A percentile compares a stretch with the other conserved stretches of the same genome.
Conservation (phyloP, 2,329 filamentous ascomycete genomes). For the Penicillium sp. region DNA sequence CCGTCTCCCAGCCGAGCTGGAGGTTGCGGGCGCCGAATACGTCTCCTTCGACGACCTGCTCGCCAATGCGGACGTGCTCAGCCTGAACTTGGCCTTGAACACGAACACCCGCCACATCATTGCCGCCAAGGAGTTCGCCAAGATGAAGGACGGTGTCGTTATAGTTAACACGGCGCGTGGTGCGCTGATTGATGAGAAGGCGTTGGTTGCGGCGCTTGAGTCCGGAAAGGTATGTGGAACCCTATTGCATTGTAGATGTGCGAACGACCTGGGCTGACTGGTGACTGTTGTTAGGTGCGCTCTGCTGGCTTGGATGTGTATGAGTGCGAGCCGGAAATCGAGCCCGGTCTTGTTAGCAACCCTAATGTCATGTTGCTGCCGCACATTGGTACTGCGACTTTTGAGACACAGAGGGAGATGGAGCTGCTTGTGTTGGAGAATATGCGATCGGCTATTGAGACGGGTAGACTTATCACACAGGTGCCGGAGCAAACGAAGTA, state of each 20-base stretch:
- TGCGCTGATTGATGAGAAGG: conserved; percentile 47
- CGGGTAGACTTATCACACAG: conserved; percentile 56
- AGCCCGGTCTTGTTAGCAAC: conserved; percentile 48
- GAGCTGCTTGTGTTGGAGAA: conserved; percentile 58
- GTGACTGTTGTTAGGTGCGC: conserved; percentile 29
- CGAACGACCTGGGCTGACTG: conserved; percentile 1
- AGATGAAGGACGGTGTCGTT: conserved; percentile 46
- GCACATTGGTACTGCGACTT: conserved; percentile 58
- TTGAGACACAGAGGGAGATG: conserved; percentile 61
- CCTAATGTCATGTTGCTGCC: conserved; percentile 53
- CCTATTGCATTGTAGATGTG: background rate
- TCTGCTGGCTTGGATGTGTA: conserved; percentile 48
- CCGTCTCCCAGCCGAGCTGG: conserved; percentile 40
- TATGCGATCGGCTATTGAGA: conserved; percentile 54
- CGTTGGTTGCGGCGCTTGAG: conserved; percentile 44
- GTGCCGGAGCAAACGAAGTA: conserved; percentile 57
- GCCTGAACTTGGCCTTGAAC: conserved; percentile 46
- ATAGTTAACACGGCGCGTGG: conserved; percentile 47
- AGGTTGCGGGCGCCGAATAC: conserved; percentile 43
- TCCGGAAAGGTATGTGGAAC: conserved; percentile 40
- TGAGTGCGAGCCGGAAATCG: conserved; percentile 45
- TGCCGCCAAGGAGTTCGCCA: conserved; percentile 42
- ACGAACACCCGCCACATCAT: conserved; percentile 47
- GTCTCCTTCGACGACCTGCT: conserved; percentile 47
- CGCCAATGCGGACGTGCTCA: conserved; percentile 46